These are phyloP conservation scores for Aspergillus phoenicis DNA, from an alignment of 2,329 filamentous ascomycete species.

Conservation along the genomic window DNA sequence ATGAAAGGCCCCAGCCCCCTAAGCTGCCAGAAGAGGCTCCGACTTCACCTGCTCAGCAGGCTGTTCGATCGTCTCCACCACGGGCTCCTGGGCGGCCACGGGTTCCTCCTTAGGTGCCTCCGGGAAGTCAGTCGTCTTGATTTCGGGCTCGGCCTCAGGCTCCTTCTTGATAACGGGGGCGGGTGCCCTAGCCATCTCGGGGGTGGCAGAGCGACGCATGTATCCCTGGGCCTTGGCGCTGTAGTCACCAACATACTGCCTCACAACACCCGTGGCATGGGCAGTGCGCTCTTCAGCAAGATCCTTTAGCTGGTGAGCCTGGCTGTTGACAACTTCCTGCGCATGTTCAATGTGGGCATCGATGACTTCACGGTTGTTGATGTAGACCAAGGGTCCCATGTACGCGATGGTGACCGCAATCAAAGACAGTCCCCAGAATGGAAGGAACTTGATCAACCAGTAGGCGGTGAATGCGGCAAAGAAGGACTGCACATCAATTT, in stretches of 20 bases:
- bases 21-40: conserved; percentile 38
- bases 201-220: conserved; percentile 45
- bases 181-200: conserved; percentile 34
- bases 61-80: conserved; percentile 32
- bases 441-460: conserved; percentile 67
- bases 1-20: neutral
- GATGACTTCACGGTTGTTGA: conserved; percentile 66
- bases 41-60: conserved; percentile 31
- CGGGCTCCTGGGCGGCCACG: conserved; percentile 15
- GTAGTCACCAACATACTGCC: conserved; percentile 63
- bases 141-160: conserved; percentile 41
- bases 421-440: conserved; percentile 65
- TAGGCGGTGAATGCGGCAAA: conserved; percentile 61
- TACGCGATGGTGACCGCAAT: conserved; percentile 60
- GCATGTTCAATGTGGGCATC: conserved; percentile 61
- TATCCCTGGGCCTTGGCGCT: conserved; percentile 62
- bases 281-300: conserved; percentile 62
- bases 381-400: conserved; percentile 64
- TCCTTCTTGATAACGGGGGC: conserved; percentile 30
- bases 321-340: conserved; percentile 57
- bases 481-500: conserved; percentile 55
- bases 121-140: conserved; percentile 56
- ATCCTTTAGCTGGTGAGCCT: conserved; percentile 62
- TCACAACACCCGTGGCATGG: conserved; percentile 60
- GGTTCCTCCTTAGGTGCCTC: conserved; percentile 47